Evolutionary conservation across 257 asterid species (phyloP), one percentile per base, ranked within the genome.

Genomic region (Ophiorrhiza pumila): DNA sequence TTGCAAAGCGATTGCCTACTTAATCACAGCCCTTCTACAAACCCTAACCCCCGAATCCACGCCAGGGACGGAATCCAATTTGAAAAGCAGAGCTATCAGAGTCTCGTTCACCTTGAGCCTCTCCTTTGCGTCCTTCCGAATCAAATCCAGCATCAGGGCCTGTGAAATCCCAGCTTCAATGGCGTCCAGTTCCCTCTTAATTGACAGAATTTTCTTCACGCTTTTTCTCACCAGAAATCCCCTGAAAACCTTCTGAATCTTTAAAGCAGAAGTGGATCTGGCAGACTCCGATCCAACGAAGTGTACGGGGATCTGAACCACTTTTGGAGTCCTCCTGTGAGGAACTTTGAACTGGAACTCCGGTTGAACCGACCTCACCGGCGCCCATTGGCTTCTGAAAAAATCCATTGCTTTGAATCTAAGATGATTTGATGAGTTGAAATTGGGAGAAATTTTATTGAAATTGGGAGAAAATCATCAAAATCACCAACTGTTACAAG

Each of bases 241-340:
- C 82, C 93, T 82, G 78, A 91, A 83, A 27, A 81, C 89, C 86
- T 83, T 93, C 87, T 93, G 98, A 13, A 93, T 86, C 74, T 68
- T 88, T 84, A 83, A 23, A 2, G 95, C 98, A 1, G 89, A 82
- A 9, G 29, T 85, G 18, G 81, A 22, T 0, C 85, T 87, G 4
- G 62, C 42, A 5, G 76, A 39, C 8, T 66, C 79, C 34, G 73
- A 43, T 20, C 84, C 83, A n/a, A 80, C 74, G n/a, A 77, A 87
- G 0, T 69, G 96, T 17, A 92, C 91, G 65, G 95, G 98, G 18
- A 92, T 85, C 79, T 58, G 85, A 35, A 88, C 87, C 11, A 88
- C 86, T 78, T 76, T 90, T 6, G 76, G 71, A 0, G 76, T 57
- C 52, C 55, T 69, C 74, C 20, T 10, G n/a, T n/a, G n/a, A n/a